Evolutionary conservation across 2,329 filamentous ascomycete genomes (phyloP).

Genomic region (Fusarium burgessii): DNA sequence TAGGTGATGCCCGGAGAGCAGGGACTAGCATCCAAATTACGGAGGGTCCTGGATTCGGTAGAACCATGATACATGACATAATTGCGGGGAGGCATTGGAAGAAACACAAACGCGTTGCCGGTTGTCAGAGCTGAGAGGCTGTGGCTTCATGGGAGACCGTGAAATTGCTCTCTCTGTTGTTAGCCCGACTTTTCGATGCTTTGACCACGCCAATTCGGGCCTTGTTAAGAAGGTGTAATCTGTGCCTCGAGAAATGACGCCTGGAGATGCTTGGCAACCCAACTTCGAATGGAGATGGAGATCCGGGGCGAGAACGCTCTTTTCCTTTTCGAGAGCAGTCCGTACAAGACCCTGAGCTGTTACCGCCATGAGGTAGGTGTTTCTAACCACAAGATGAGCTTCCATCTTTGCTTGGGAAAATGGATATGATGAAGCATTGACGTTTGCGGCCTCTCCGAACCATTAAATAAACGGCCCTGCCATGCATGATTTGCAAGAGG

Average conservation of each 20-base stretch:
- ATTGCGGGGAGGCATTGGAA: conserved; percentile 53
- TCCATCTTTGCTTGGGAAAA: conserved; percentile 4
- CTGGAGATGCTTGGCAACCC: conserved; percentile 36
- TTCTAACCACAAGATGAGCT: conserved; percentile 3
- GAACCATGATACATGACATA: conserved; percentile 60
- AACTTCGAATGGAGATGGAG: conserved; percentile 19
- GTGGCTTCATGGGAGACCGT: conserved; percentile 41
- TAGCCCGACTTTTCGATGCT: conserved; percentile 41
- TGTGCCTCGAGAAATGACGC: conserved; percentile 33
- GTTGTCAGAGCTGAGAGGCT: conserved; percentile 37
- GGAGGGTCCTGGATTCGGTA: conserved; percentile 53
- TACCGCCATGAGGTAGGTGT: not conserved
- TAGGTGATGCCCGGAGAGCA: conserved; percentile 46
- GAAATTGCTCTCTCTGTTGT: conserved; percentile 27
- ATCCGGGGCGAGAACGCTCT: conserved; percentile 33
- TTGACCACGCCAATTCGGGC: conserved; percentile 45
- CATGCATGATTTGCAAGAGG: conserved; percentile 26
- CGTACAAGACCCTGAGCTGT: conserved; percentile 6
- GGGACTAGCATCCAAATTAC: conserved; percentile 50
- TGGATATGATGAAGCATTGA: conserved; percentile 33
- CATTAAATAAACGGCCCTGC: conserved; percentile 24
- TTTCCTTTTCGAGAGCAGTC: conserved; percentile 19
- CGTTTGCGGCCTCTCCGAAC: conserved; percentile 33
- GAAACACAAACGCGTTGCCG: conserved; percentile 27
- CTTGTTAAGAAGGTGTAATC: conserved; percentile 35